A percentile compares a stretch with the other conserved stretches of the same genome.
Conservation (phyloP, 805 yeast species). For the Grigorovia transvaalensis region DNA sequence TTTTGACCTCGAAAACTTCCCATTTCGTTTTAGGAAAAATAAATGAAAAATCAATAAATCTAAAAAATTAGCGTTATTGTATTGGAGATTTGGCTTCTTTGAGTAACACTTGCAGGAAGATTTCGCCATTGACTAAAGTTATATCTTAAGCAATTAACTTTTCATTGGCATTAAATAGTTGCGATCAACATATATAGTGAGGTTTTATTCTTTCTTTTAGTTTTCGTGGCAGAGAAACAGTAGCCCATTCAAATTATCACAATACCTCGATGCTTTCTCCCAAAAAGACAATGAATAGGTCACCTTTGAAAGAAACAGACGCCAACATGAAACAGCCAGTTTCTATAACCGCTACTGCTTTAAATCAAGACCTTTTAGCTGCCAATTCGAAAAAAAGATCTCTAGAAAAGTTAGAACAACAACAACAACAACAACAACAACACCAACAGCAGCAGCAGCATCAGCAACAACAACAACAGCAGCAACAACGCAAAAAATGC, state of each 20-base stretch:
- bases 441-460: constrained; percentile 7
- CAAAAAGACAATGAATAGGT: constrained; percentile 11
- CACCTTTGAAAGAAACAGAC: constrained; percentile 28
- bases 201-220: too few relatives aligned
- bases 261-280: constrained; percentile 9
- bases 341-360: not conserved
- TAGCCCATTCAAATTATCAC: too few relatives aligned
- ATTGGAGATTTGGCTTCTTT: not conserved
- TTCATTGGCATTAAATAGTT: not conserved
- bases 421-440: constrained; percentile 1
- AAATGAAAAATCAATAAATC: not conserved
- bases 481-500: constrained; percentile 12
- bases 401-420: constrained; percentile 15
- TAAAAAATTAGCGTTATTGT: not conserved
- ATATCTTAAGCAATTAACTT: not conserved
- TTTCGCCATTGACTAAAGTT: not conserved
- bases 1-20: not conserved
- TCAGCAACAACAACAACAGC: constrained; percentile 8
- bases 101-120: not conserved
- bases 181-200: not conserved
- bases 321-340: constrained; percentile 16
- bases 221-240: too few relatives aligned
- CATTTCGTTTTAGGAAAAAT: not conserved
- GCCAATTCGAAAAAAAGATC: constrained; percentile 17
- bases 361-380: not conserved